A percentile compares a stretch with the other conserved stretches of the same genome.
Conservation (phyloP, 23 red algal species). For the Agarophyton chilense region DNA sequence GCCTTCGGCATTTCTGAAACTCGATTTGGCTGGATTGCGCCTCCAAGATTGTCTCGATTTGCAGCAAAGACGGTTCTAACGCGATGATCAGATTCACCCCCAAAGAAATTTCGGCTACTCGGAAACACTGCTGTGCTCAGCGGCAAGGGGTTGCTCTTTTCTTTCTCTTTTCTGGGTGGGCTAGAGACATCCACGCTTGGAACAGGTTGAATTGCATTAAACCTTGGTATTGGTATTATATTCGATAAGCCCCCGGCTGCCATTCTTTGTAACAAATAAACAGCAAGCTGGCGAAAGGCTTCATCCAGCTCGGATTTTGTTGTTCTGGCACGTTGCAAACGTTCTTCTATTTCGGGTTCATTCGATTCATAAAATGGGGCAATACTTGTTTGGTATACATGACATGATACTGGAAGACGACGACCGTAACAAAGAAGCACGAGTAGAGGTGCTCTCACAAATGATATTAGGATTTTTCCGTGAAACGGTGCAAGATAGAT, state of each 20-base stretch:
- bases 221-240: conserved; percentile 19
- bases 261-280: conserved; percentile 31
- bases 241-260: conserved; percentile 19
- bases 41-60: conserved; percentile 6
- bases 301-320: neutral
- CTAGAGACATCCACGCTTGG: neutral
- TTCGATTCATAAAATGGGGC: conserved; percentile 18
- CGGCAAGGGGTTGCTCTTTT: neutral
- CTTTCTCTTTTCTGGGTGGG: neutral
- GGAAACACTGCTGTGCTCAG: conserved; percentile 4
- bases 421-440: conserved; percentile 28
- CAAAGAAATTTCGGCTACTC: conserved; percentile 32
- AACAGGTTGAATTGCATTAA: neutral
- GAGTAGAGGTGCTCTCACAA: neutral
- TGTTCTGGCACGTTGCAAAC: neutral
- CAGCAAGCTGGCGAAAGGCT: conserved; percentile 25
- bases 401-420: conserved; percentile 6
- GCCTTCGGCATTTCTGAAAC: conserved; percentile 23
- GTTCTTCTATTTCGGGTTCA: conserved; percentile 29
- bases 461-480: neutral
- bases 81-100: conserved; percentile 14
- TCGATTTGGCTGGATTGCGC: conserved; percentile 16
- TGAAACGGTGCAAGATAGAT: conserved; percentile 20
- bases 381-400: conserved; percentile 6
- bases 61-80: conserved; percentile 1